phyloP scores from a whole-genome alignment of 352 stramenopile genomes.

The Globisporangium carolinianum region DNA sequence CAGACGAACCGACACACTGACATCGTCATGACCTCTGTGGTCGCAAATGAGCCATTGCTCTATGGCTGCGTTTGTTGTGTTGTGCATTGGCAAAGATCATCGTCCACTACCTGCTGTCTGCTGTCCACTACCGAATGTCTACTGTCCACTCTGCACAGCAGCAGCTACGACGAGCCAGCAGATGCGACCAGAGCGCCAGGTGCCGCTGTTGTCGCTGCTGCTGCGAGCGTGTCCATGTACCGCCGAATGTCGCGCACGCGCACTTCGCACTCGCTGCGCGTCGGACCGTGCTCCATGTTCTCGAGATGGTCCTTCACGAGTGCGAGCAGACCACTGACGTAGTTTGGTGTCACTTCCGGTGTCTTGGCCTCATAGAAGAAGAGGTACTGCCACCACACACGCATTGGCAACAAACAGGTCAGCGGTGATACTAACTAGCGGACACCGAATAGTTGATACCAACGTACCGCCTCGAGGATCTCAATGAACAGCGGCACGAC shows the following conservation, averaged over 20 bases:
- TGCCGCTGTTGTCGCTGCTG: not conserved
- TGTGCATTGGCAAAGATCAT: too few species aligned
- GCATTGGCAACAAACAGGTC: too few species aligned
- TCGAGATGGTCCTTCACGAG: constrained; percentile 92
- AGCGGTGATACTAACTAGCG: too few species aligned
- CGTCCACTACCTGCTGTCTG: too few species aligned
- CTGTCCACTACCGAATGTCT: too few species aligned
- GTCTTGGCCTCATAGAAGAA: constrained; percentile 92
- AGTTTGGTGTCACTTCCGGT: constrained; percentile 61
- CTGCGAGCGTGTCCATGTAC: constrained; percentile 51
- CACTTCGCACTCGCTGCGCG: constrained; percentile 66
- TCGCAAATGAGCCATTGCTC: too few species aligned
- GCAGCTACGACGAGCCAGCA: too few species aligned
- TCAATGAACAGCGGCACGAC: constrained; percentile 93
- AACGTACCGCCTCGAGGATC: constrained; percentile 86
- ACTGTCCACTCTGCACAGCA: too few species aligned
- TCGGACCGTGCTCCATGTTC: constrained; percentile 76
- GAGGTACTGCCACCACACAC: constrained; percentile 48
- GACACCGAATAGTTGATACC: not conserved
- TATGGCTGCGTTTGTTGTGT: too few species aligned
- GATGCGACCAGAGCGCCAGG: too few species aligned
- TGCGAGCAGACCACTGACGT: constrained; percentile 70
- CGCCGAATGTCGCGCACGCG: constrained; percentile 82
- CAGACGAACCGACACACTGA: too few species aligned
- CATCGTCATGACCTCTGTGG: too few species aligned